phyloP scores from a whole-genome alignment of 2,329 filamentous ascomycete species.

The Hirsutella rhossiliensis region DNA sequence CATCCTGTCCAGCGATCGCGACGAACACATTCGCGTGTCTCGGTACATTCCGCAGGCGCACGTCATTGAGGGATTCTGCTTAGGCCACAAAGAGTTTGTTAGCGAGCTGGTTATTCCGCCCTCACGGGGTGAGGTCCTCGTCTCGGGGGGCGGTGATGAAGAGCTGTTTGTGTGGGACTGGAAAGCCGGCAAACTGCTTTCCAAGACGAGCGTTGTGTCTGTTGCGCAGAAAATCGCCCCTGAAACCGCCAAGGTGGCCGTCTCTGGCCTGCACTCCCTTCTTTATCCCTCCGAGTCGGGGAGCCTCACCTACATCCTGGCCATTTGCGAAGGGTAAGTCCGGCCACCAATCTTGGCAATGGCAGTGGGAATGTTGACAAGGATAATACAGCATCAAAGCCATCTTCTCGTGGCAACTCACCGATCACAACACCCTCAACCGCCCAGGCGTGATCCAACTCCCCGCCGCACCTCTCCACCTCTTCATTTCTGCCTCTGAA shows the following conservation, averaged over 20 bases:
- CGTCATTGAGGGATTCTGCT: constrained; percentile 79
- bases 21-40: constrained; percentile 76
- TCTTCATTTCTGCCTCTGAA: constrained; percentile 15
- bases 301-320: constrained; percentile 29
- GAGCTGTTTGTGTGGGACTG: constrained; percentile 77
- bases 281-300: constrained; percentile 15
- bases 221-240: constrained; percentile 25
- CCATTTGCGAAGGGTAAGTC: constrained; percentile 44
- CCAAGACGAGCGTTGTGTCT: constrained; percentile 39
- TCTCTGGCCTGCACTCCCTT: constrained; percentile 30
- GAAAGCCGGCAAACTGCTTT: constrained; percentile 41
- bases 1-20: constrained; percentile 44
- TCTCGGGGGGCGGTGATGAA: constrained; percentile 81
- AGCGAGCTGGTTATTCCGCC: constrained; percentile 58
- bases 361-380: not conserved
- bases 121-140: constrained; percentile 45
- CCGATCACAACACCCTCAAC: constrained; percentile 32
- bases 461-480: constrained; percentile 53
- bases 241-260: constrained; percentile 30
- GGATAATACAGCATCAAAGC: constrained; percentile 35
- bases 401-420: constrained; percentile 53
- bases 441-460: constrained; percentile 37
- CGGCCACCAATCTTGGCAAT: not conserved
- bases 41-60: constrained; percentile 71
- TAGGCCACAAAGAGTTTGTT: constrained; percentile 80